Evolutionary conservation across 352 stramenopile genomes (phyloP), one percentile per base, ranked within the genome.

Genomic region (Globisporangium okanoganense): DNA sequence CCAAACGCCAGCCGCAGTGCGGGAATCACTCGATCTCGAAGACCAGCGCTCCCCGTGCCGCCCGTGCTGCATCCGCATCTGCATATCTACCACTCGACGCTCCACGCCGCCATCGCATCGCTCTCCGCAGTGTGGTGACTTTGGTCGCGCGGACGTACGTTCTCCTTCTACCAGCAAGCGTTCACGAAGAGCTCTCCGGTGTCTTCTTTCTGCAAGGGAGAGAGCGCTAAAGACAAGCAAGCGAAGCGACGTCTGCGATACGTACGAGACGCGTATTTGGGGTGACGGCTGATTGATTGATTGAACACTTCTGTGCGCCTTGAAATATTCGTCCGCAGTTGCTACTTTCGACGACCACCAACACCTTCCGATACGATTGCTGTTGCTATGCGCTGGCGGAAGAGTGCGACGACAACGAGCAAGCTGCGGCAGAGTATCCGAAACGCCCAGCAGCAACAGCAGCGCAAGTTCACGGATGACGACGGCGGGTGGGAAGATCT

Each of bases 401-500:
- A 56, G 49, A 56, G 5, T 16, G 29, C 27, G 18, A 10, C 40
- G 22, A 36, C 41, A n/a, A 48, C 41, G 5, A 22, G 14, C 48
- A 54, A 54, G 27, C 48, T 38, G 45, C 10, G 22, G 44, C 27
- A 54, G 25, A 54, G 33, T 22, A 27, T 56, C 49, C 49, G 49
- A 56, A 56, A 56, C 49, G 49, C 49, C 18, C 16, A 54, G 16
- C 31, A 40, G 31, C 6, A 38, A 24, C 14, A 33, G 13, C 48
- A 27, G n/a, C 49, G 49, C 49, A 56, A 41, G 49, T 16, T 13
- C 3, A 14, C 16, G 3, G 25, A 56, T 56, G 49, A 56, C 29
- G 29, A 56, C 49, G 29, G 29, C 49, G 49, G 49, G 49, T 56
- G 49, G 49, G 49, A 56, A 6, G 49, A 56, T 56, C 29, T 56